phyloP scores from a whole-genome alignment of 2,329 filamentous ascomycete genomes.

The Xylaria sp. region DNA sequence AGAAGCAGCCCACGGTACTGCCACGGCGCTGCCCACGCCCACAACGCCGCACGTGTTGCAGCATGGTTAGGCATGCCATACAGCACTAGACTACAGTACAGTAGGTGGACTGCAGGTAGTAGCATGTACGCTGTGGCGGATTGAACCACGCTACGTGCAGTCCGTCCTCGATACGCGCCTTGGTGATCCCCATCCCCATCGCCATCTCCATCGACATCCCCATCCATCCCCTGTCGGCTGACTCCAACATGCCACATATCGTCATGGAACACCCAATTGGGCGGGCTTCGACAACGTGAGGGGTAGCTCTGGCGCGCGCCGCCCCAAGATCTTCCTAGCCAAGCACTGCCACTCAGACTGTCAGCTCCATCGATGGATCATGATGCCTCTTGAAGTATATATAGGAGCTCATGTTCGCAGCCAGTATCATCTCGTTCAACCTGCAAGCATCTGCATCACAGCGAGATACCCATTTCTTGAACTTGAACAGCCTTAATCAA shows the following conservation, averaged over 20 bases:
- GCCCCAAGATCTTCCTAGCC: too few species aligned
- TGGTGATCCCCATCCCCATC: constrained; percentile 9
- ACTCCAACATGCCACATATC: constrained; percentile 1
- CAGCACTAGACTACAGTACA: neutral
- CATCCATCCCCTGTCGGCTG: constrained; percentile 2
- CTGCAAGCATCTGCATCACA: constrained; percentile 4
- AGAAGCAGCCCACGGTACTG: too few species aligned
- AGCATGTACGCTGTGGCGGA: constrained; percentile 3
- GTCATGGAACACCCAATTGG: neutral
- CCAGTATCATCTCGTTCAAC: neutral
- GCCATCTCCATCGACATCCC: too few species aligned
- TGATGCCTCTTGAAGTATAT: constrained; percentile 15
- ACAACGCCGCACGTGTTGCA: too few species aligned
- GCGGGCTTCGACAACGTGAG: constrained; percentile 12
- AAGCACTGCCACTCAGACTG: neutral
- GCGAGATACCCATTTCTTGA: neutral
- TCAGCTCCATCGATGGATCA: neutral
- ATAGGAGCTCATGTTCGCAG: neutral
- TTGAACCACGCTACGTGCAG: neutral
- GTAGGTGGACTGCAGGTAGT: neutral
- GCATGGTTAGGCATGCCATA: too few species aligned
- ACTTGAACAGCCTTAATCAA: neutral
- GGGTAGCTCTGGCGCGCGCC: constrained; percentile 21
- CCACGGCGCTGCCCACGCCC: too few species aligned
- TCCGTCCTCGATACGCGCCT: neutral